These are phyloP conservation scores for Arthrocladium fulminans DNA, from an alignment of 2,329 filamentous ascomycete species.

Conservation along the genomic window DNA sequence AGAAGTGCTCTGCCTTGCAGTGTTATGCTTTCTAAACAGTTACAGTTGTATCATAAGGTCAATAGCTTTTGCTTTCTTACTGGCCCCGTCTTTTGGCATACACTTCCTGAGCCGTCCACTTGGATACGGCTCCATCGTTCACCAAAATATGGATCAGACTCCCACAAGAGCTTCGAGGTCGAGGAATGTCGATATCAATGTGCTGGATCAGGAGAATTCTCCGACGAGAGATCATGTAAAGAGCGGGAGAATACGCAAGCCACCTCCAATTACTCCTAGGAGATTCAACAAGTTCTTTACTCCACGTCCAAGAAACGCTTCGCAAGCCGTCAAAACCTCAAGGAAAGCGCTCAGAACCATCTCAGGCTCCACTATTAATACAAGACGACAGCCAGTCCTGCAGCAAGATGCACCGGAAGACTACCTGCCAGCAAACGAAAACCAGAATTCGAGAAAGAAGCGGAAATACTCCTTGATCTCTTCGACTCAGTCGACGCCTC, in stretches of 20 bases:
- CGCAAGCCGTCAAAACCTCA: constrained; percentile 31
- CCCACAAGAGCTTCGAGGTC: constrained; percentile 16
- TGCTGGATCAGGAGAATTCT: constrained; percentile 4
- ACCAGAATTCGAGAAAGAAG: constrained; percentile 30
- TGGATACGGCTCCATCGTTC: neutral
- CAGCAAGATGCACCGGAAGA: neutral
- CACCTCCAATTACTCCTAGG: constrained; percentile 42
- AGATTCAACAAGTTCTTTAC: constrained; percentile 45
- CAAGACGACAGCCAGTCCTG: neutral
- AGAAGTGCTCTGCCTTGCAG: too few species aligned
- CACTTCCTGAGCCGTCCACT: neutral
- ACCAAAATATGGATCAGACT: constrained; percentile 17
- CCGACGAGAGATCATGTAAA: neutral
- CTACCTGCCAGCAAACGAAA: constrained; percentile 27
- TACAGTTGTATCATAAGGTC: too few species aligned
- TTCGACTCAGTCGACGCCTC: constrained; percentile 39
- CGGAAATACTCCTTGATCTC: constrained; percentile 39
- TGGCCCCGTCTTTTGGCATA: too few species aligned
- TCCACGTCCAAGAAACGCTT: constrained; percentile 32
- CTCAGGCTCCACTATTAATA: constrained; percentile 24
- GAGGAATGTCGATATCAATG: constrained; percentile 9
- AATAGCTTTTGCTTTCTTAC: too few species aligned
- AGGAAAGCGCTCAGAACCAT: constrained; percentile 39
- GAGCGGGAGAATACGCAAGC: constrained; percentile 28
- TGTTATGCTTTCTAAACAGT: too few species aligned